These are phyloP conservation scores for Metarhizium rileyi DNA, from an alignment of 2,329 filamentous ascomycete species.

Conservation along the genomic window DNA sequence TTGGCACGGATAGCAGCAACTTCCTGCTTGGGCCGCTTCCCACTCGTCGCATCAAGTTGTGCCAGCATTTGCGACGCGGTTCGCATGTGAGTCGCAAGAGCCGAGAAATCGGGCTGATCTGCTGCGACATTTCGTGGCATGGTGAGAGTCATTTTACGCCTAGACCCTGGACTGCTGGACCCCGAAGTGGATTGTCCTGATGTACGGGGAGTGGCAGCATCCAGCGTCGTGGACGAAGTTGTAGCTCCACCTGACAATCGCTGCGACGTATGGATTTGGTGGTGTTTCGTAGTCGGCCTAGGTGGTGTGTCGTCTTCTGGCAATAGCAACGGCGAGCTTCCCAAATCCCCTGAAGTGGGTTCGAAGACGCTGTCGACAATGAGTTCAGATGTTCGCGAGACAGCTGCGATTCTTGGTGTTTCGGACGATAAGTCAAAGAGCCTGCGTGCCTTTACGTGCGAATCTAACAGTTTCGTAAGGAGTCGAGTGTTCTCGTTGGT, in stretches of 20 bases:
- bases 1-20: conserved; percentile 76
- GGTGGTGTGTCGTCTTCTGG: conserved; percentile 37
- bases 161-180: conserved; percentile 54
- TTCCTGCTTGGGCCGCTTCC: conserved; percentile 69
- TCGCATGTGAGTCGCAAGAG: conserved; percentile 77
- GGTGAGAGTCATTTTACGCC: conserved; percentile 52
- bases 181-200: conserved; percentile 60
- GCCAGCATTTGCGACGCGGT: conserved; percentile 82
- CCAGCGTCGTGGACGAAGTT: conserved; percentile 48
- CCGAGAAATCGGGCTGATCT: conserved; percentile 73
- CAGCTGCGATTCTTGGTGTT: conserved; percentile 42
- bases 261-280: conserved; percentile 28
- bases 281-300: conserved; percentile 18
- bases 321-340: conserved; percentile 60
- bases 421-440: conserved; percentile 61
- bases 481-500: conserved; percentile 63
- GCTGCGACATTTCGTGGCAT: conserved; percentile 42
- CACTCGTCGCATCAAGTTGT: conserved; percentile 69
- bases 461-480: conserved; percentile 45
- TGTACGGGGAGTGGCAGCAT: conserved; percentile 55
- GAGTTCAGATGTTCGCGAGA: conserved; percentile 32
- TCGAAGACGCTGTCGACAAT: conserved; percentile 69
- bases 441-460: conserved; percentile 46
- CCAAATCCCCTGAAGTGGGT: conserved; percentile 68
- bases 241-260: conserved; percentile 53